Evolutionary conservation across 169 alveolate genomes (phyloP), one percentile per base, ranked within the genome.

Genomic region (Eimeria maxima): DNA sequence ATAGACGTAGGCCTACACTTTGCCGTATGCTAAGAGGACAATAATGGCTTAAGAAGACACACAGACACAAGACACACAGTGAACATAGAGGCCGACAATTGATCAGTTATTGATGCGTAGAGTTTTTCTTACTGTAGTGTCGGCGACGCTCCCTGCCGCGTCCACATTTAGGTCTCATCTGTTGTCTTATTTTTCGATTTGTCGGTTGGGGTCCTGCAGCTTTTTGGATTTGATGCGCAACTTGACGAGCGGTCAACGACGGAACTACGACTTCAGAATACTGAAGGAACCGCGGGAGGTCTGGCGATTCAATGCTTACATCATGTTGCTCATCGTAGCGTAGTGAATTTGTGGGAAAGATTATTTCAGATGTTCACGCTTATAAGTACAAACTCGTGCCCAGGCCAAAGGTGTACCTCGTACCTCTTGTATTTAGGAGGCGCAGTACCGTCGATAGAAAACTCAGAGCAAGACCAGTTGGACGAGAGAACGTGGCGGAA

Each of bases 261-360:
- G 20, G 93, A 86, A 16, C 93, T 86, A 13, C 93, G 80, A 22
- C 93, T 86, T 67, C 93, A 86, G 33, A 60, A 60, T 53, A 80
- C 24, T 45, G 93, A 86, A 86, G 93, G 93, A 38, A 57, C 93
- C 27, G 93, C 93, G 27, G 93, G 93, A 45, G 93, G 93, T 83
- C 24, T 22, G 91, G 33, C 63, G 24, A 47, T 14, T 5, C 67
- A 45, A 33, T 29, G 27, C 5, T 29, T 69, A 11, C 50, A 69
- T 69, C 33, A 22, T 69, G 33, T 20, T 45, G 88, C 88, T 78
- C 24, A 14, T 45, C 60, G 16, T 42, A 22, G 57, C 65, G 60
- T 6, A 11, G 45, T 14, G 33, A 4, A 42, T 5, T 5, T 78
- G 63, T 44, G 57, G 5, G 42, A 27, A 22, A 24, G 20, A 20